Base-by-base conservation (phyloP, 2,329 filamentous ascomycete species). In the Penicillium sp. region DNA sequence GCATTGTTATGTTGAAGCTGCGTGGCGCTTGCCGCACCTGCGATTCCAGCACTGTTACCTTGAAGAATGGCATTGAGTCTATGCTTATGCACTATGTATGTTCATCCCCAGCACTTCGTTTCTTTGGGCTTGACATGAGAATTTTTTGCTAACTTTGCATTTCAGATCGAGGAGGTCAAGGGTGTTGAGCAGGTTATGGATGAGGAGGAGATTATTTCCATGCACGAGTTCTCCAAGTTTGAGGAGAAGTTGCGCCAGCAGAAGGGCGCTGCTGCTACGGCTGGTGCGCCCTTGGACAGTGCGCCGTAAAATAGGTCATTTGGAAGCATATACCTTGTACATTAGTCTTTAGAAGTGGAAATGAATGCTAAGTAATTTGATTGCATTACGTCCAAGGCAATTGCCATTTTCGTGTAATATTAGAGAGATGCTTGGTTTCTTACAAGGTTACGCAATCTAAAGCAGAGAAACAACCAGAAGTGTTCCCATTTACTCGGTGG, bases 21-120 rank as follows among this genome's bases (percentile, higher is more conserved):
- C 79, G 91, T 43, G 93, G 93, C 15, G 93, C 93, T 19, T 98
- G 93, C 71, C 79, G 93, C 57, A 97, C 91, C 19, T 98, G 93
- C 69, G 93, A 97, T 69, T 95, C 88, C 40, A 96, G 90, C 68
- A 97, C 93, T 0, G 90, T 96, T 32, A 98, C 93, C 28, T 72
- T 98, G 58, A 95, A 95, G 77, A 97, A 94, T 67, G 93, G 93
- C 6, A 98, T 98, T 60, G 93, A 98, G 77, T 88, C 87, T 58
- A 97, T 98, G 93, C 70, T 97, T 67, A 96, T 95, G 88, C 88
- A 91, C 69, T 93, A 93, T 69, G 86, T 89, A 70, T 79, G 85
- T 81, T 21, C 21, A 17, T 46, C 40, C 19, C 48, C 48, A 6
- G 31, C n/a, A 45, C 39, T 21, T 46, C 45, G 6, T 29, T 45